phyloP scores from a whole-genome alignment of 1,284 basidiomycete species.

The Apiotrichum akiyoshidainum region DNA sequence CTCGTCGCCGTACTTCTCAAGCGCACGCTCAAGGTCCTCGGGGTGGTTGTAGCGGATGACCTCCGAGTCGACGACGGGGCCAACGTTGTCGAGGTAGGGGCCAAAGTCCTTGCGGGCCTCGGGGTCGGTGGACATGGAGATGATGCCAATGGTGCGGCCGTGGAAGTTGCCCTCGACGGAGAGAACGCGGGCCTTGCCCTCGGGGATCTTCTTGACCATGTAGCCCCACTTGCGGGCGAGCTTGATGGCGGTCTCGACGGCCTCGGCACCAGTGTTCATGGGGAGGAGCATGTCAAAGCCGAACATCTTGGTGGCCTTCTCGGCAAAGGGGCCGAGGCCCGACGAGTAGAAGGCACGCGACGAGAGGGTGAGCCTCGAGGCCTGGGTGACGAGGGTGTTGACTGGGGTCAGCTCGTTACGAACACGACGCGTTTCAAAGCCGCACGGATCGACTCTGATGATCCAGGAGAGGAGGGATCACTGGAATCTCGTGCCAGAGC shows the following conservation, averaged over 20 bases:
- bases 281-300: slow-evolving; percentile 95
- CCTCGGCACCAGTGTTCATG: slow-evolving; percentile 99
- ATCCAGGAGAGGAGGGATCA: too few species aligned
- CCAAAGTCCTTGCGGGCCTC: slow-evolving; percentile 85
- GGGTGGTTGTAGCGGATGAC: slow-evolving; percentile 76
- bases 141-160: slow-evolving; percentile 85
- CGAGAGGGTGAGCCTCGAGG: slow-evolving; percentile 84
- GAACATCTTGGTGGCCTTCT: slow-evolving; percentile 78
- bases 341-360: slow-evolving; percentile 97
- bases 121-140: slow-evolving; percentile 93
- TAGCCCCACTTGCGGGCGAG: slow-evolving; percentile 89
- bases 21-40: slow-evolving; percentile 74
- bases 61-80: slow-evolving; percentile 60
- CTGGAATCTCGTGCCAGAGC: background rate
- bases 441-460: too few species aligned
- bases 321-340: slow-evolving; percentile 81
- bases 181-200: slow-evolving; percentile 82
- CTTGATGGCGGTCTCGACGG: slow-evolving; percentile 81
- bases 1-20: slow-evolving; percentile 76
- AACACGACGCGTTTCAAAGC: too few species aligned
- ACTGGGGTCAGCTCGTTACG: slow-evolving; percentile 54
- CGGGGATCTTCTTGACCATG: slow-evolving; percentile 75
- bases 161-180: slow-evolving; percentile 92
- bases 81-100: slow-evolving; percentile 81
- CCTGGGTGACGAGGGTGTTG: slow-evolving; percentile 75